Evolutionary conservation across 2,329 filamentous ascomycete species (phyloP).

Genomic region (Neonectria hederae): DNA sequence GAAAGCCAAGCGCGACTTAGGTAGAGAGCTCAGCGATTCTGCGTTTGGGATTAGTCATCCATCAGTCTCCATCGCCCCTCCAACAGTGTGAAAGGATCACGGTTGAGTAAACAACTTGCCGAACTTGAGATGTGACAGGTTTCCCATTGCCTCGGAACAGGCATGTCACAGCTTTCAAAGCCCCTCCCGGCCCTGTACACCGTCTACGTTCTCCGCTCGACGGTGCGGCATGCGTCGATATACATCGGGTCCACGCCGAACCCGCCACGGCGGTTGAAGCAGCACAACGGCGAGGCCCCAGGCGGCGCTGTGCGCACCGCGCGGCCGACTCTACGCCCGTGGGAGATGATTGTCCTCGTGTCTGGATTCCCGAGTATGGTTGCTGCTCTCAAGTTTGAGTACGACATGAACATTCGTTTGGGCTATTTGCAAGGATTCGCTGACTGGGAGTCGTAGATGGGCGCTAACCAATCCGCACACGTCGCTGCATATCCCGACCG

Average conservation of each 20-base stretch:
- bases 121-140: not conserved
- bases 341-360: slow-evolving; percentile 90
- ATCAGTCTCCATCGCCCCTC: not conserved
- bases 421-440: not conserved
- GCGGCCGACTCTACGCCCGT: slow-evolving; percentile 75
- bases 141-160: slow-evolving; percentile 16
- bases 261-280: slow-evolving; percentile 82
- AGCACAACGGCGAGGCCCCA: slow-evolving; percentile 87
- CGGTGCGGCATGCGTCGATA: slow-evolving; percentile 72
- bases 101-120: slow-evolving; percentile 29
- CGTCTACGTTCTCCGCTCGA: slow-evolving; percentile 91
- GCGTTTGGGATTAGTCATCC: slow-evolving; percentile 18
- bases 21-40: not conserved
- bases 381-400: slow-evolving; percentile 95
- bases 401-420: slow-evolving; percentile 47
- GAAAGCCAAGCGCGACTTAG: not conserved
- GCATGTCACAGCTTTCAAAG: slow-evolving; percentile 56
- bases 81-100: slow-evolving; percentile 9
- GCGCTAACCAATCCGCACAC: slow-evolving; percentile 87
- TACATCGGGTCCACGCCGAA: slow-evolving; percentile 96
- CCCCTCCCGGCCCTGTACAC: slow-evolving; percentile 90
- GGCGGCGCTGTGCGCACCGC: slow-evolving; percentile 86
- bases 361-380: slow-evolving; percentile 89
- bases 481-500: slow-evolving; percentile 78
- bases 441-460: slow-evolving; percentile 69